Conservation (phyloP, 208 protist species). For the Acanthamoeba castellanii region DNA sequence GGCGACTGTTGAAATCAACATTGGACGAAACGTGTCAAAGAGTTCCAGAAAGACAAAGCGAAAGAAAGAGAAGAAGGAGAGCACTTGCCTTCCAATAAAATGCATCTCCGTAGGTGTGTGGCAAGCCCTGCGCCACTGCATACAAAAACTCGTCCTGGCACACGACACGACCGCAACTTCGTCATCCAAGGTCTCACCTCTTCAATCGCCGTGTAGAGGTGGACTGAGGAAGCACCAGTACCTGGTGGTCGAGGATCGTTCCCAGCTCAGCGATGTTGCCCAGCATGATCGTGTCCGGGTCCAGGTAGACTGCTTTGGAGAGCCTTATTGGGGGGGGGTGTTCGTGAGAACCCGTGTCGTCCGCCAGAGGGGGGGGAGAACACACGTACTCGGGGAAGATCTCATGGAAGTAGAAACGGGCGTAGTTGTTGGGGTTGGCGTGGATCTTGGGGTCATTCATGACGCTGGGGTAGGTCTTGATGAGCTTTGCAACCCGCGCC, state of each 20-base stretch:
- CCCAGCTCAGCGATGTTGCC: conserved; percentile 58
- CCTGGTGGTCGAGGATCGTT: conserved; percentile 56
- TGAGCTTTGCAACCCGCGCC: neutral
- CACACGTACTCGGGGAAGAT: conserved; percentile 45
- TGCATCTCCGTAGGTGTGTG: conserved; percentile 30
- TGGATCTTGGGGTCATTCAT: conserved; percentile 49
- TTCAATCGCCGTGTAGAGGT: neutral
- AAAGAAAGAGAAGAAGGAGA: neutral
- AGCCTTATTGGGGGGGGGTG: neutral
- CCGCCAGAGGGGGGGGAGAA: neutral
- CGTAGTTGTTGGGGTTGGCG: conserved; percentile 51
- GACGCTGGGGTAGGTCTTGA: neutral
- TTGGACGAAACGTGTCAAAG: neutral
- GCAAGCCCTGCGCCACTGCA: conserved; percentile 31
- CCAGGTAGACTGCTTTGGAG: conserved; percentile 57
- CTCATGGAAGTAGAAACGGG: conserved; percentile 68
- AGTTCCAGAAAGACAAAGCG: neutral
- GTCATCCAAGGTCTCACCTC: neutral
- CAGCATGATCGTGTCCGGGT: conserved; percentile 70
- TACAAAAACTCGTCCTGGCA: conserved; percentile 41
- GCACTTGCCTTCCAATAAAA: neutral
- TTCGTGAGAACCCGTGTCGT: neutral
- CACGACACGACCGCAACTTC: neutral
- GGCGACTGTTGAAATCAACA: neutral
- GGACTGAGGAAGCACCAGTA: neutral